Evolutionary conservation across 768 basidiomycete genomes (phyloP).

Genomic region (Boletus reticulatus): DNA sequence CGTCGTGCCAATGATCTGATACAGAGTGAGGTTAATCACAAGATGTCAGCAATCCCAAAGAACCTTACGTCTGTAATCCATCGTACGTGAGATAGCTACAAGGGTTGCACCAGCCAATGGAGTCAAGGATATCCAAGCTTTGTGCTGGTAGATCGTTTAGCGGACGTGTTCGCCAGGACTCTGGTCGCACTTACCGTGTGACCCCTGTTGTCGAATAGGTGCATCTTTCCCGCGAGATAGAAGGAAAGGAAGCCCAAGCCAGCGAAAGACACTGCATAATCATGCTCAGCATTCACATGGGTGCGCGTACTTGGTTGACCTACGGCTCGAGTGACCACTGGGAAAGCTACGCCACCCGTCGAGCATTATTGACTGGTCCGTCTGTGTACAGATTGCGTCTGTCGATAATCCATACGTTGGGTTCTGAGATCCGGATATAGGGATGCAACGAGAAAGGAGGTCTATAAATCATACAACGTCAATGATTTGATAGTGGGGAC

Average conservation of each 20-base stretch:
- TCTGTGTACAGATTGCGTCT: slow-evolving; percentile 78
- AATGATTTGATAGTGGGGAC: not conserved
- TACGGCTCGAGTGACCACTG: slow-evolving; percentile 87
- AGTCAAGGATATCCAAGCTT: slow-evolving; percentile 79
- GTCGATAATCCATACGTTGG: slow-evolving; percentile 70
- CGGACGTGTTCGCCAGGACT: not conserved
- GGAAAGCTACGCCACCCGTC: slow-evolving; percentile 94
- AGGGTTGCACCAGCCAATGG: slow-evolving; percentile 78
- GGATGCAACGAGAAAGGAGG: slow-evolving; percentile 54
- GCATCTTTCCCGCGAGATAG: slow-evolving; percentile 90
- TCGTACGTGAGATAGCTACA: slow-evolving; percentile 83
- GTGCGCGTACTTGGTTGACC: slow-evolving; percentile 22
- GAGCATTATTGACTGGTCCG: slow-evolving; percentile 50
- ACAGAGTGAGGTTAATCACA: slow-evolving; percentile 1
- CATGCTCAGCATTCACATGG: not conserved
- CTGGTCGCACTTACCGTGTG: slow-evolving; percentile 48
- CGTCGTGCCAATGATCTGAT: slow-evolving; percentile 90
- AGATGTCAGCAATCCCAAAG: slow-evolving; percentile 3
- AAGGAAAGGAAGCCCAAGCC: slow-evolving; percentile 87
- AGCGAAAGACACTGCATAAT: slow-evolving; percentile 76
- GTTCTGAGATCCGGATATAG: slow-evolving; percentile 60
- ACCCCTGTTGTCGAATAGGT: slow-evolving; percentile 81
- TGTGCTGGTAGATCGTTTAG: slow-evolving; percentile 41
- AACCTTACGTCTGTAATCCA: slow-evolving; percentile 79
- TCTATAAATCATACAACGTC: slow-evolving; percentile 14